Conservation (phyloP, 345 rosid species). For the Eucalyptus cladocalyx region DNA sequence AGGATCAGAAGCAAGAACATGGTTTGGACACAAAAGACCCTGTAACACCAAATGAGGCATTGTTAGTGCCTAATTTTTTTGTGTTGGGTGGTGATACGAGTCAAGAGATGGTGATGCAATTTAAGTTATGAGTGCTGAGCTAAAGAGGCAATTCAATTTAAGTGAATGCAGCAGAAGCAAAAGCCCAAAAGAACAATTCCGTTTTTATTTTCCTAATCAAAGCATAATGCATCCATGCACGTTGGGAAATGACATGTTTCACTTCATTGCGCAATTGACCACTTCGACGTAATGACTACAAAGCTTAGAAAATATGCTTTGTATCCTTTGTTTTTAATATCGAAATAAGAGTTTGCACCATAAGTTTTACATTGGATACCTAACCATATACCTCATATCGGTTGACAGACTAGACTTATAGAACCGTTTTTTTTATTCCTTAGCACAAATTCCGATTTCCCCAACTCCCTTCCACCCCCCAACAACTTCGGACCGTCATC, state of each 20-base stretch:
- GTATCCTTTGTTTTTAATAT: background rate
- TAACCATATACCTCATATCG: background rate
- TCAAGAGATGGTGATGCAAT: no score
- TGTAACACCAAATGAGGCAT: background rate
- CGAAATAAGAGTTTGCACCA: background rate
- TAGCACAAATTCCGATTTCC: background rate
- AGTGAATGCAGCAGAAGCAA: background rate
- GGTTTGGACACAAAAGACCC: background rate
- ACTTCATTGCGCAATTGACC: background rate
- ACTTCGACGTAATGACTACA: background rate
- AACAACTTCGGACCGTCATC: background rate
- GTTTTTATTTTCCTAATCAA: background rate
- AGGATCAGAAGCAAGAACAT: conserved; percentile 1
- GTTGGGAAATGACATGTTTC: background rate
- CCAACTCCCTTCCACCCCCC: background rate
- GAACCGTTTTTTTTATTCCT: background rate
- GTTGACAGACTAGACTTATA: background rate
- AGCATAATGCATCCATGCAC: background rate
- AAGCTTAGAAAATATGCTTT: background rate
- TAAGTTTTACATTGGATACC: background rate
- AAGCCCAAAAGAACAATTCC: background rate
- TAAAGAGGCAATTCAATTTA: background rate
- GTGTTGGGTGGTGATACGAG: no score
- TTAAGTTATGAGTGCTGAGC: background rate
- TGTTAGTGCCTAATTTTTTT: background rate